These are phyloP conservation scores for Penicillium odoratum DNA, from an alignment of 495 filamentous ascomycete genomes.

Conservation along the genomic window DNA sequence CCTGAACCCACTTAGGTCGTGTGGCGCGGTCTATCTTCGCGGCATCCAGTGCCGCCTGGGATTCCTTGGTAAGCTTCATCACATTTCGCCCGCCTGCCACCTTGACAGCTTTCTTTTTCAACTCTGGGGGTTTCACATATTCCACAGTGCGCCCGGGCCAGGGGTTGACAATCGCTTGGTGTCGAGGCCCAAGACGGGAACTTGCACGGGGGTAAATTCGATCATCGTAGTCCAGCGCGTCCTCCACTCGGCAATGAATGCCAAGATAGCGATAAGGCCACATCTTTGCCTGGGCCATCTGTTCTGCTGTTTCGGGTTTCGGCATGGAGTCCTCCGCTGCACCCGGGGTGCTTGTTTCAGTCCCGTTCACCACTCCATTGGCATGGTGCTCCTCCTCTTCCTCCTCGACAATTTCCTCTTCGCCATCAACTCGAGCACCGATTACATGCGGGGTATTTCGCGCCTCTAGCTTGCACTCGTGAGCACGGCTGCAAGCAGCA, in stretches of 20 bases:
- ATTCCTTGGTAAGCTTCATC: conserved; percentile 74
- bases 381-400: conserved; percentile 62
- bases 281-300: conserved; percentile 84
- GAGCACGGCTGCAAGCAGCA: conserved; percentile 89
- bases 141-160: conserved; percentile 87
- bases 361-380: conserved; percentile 46
- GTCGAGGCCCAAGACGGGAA: conserved; percentile 85
- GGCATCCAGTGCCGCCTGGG: conserved; percentile 73
- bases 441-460: conserved; percentile 74
- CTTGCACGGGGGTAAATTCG: conserved; percentile 95
- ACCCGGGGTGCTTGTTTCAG: conserved; percentile 60
- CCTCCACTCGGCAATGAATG: conserved; percentile 93
- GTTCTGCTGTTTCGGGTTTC: conserved; percentile 81
- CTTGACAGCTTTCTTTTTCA: conserved; percentile 74
- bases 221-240: conserved; percentile 96
- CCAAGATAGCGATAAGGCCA: conserved; percentile 98
- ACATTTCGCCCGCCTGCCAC: conserved; percentile 63
- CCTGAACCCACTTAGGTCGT: conserved; percentile 89
- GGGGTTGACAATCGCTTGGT: conserved; percentile 80
- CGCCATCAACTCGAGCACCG: conserved; percentile 58
- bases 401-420: conserved; percentile 77
- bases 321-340: conserved; percentile 52
- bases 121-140: conserved; percentile 83
- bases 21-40: conserved; percentile 75
- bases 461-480: conserved; percentile 89